A percentile compares a stretch with the other conserved stretches of the same genome.
phyloP scores from a whole-genome alignment of 2,329 filamentous ascomycete species.

The Beauveria brongniartii region DNA sequence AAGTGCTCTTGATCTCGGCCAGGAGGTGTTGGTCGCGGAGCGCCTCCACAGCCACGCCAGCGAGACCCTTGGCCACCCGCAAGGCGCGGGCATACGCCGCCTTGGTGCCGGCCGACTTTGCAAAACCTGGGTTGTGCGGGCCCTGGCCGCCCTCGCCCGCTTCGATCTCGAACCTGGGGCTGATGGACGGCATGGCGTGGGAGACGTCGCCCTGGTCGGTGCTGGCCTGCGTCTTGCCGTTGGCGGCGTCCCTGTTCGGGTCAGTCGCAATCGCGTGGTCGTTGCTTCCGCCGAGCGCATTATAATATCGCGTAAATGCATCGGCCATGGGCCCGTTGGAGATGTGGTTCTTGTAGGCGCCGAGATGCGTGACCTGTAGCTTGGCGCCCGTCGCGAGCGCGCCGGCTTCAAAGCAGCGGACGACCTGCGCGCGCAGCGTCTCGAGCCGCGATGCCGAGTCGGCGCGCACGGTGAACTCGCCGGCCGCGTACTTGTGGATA shows the following conservation, averaged over 20 bases:
- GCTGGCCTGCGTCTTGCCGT: slow-evolving; percentile 40
- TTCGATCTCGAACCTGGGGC: slow-evolving; percentile 41
- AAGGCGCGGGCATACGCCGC: slow-evolving; percentile 38
- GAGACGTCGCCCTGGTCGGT: slow-evolving; percentile 54
- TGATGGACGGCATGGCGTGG: slow-evolving; percentile 48
- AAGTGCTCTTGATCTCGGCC: slow-evolving; percentile 27
- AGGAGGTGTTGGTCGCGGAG: slow-evolving; percentile 34
- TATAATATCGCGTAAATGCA: slow-evolving; percentile 38
- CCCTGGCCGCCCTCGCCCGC: slow-evolving; percentile 28
- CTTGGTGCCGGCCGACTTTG: slow-evolving; percentile 39
- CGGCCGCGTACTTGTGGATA: slow-evolving; percentile 42
- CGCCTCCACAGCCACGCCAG: slow-evolving; percentile 40
- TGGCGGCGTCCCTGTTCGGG: slow-evolving; percentile 32
- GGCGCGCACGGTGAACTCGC: slow-evolving; percentile 37
- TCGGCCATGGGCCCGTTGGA: slow-evolving; percentile 41
- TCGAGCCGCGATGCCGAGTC: slow-evolving; percentile 31
- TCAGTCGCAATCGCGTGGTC: slow-evolving; percentile 22
- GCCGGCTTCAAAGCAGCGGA: slow-evolving; percentile 30
- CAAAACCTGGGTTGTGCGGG: slow-evolving; percentile 47
- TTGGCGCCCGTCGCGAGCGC: slow-evolving; percentile 36
- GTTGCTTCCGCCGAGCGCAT: slow-evolving; percentile 21
- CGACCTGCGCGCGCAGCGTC: slow-evolving; percentile 32
- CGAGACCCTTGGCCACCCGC: slow-evolving; percentile 39
- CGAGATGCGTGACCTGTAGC: slow-evolving; percentile 30
- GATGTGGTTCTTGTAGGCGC: slow-evolving; percentile 46